A percentile compares a stretch with the other conserved stretches of the same genome.
Conservation (phyloP, 179 eudicot species). For the Camellia oleifera region DNA sequence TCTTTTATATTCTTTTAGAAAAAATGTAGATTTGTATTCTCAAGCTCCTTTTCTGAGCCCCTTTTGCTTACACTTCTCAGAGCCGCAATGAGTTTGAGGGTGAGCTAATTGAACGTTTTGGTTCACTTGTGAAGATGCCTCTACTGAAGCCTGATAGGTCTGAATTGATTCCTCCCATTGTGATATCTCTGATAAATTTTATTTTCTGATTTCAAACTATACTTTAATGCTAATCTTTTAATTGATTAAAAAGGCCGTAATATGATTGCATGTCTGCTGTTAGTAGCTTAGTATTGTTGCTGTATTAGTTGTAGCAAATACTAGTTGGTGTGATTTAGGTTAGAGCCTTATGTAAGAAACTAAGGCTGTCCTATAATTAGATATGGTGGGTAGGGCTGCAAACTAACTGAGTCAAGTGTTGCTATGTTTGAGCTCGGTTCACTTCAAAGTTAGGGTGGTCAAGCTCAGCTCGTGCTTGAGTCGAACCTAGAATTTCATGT, state of each 20-base stretch:
- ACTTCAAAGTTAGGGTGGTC: too few species aligned
- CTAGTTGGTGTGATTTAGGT: background rate
- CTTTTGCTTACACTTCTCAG: slow-evolving; percentile 32
- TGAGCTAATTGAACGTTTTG: slow-evolving; percentile 91
- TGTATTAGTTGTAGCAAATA: slow-evolving; percentile 1
- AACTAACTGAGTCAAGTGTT: too few species aligned
- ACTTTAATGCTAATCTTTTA: background rate
- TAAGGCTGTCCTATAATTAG: background rate
- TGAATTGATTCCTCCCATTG: background rate
- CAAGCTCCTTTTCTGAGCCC: background rate
- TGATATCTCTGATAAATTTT: background rate
- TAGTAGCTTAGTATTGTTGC: background rate
- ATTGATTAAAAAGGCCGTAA: background rate
- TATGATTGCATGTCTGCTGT: background rate
- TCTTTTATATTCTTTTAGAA: slow-evolving; percentile 7
- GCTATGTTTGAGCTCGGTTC: too few species aligned
- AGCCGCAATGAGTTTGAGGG: slow-evolving; percentile 74
- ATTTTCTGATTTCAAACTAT: background rate
- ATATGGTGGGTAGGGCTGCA: background rate
- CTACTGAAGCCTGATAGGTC: slow-evolving; percentile 75
- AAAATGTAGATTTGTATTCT: background rate
- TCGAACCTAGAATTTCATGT: too few species aligned
- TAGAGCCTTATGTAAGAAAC: background rate
- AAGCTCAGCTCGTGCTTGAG: too few species aligned
- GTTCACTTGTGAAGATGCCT: slow-evolving; percentile 92